These are phyloP conservation scores for Daldinia loculata DNA, from an alignment of 495 filamentous ascomycete species.

Conservation along the genomic window DNA sequence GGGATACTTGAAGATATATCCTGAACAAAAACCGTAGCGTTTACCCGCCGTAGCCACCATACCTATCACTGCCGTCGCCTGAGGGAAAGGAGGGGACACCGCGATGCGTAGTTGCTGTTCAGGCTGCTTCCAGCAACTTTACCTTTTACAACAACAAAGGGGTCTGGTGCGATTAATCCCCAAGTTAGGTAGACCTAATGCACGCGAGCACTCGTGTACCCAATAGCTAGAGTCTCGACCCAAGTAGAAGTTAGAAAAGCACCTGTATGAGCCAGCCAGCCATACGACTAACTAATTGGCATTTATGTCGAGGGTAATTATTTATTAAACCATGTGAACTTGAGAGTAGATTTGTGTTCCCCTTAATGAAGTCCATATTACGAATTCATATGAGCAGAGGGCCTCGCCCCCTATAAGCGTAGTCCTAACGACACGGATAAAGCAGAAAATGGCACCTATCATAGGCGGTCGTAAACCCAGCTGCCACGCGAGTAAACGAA, in stretches of 20 bases:
- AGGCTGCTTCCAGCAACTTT: conserved; percentile 28
- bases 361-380: conserved; percentile 43
- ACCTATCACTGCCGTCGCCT: conserved; percentile 22
- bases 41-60: conserved; percentile 37
- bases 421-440: conserved; percentile 27
- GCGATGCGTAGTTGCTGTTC: conserved; percentile 25
- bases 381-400: conserved; percentile 42
- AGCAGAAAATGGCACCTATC: conserved; percentile 28
- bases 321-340: conserved; percentile 29
- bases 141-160: conserved; percentile 42
- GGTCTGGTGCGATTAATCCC: not conserved
- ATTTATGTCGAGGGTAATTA: conserved; percentile 16
- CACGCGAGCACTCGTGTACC: conserved; percentile 13
- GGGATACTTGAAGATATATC: conserved; percentile 3
- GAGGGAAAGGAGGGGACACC: conserved; percentile 21
- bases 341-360: conserved; percentile 26
- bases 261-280: conserved; percentile 10
- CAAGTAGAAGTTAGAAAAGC: conserved; percentile 15
- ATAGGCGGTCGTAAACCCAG: conserved; percentile 14
- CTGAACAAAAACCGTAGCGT: conserved; percentile 22
- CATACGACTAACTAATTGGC: conserved; percentile 21
- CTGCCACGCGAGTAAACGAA: conserved; percentile 26
- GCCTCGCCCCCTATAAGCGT: conserved; percentile 34
- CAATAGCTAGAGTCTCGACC: conserved; percentile 18
- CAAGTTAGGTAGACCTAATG: not conserved